These are phyloP conservation scores for Pseudocercospora vitis DNA, from an alignment of 2,329 filamentous ascomycete species.

Conservation along the genomic window DNA sequence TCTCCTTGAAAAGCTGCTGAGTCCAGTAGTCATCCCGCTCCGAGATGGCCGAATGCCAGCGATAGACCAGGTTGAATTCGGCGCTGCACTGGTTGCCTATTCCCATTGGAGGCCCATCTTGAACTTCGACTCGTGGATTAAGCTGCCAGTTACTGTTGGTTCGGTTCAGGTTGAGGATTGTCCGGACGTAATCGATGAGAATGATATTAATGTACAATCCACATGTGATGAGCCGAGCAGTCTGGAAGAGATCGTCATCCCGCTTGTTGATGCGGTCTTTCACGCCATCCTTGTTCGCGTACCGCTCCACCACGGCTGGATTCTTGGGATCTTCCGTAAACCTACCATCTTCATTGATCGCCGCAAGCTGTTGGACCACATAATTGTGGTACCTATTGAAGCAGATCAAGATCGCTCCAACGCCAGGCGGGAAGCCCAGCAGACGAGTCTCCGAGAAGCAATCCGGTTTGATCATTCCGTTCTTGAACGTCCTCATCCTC, in stretches of 20 bases:
- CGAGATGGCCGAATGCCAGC: conserved; percentile 51
- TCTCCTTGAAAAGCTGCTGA: conserved; percentile 39
- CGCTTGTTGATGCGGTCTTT: conserved; percentile 34
- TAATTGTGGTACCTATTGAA: conserved; percentile 82
- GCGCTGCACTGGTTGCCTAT: conserved; percentile 54
- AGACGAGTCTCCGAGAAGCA: conserved; percentile 67
- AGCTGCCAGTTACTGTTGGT: conserved; percentile 48
- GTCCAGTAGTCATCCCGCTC: conserved; percentile 49
- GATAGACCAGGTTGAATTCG: conserved; percentile 57
- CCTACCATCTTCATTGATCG: conserved; percentile 80
- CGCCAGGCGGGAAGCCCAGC: conserved; percentile 66
- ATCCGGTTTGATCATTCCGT: conserved; percentile 70
- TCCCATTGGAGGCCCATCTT: conserved; percentile 42
- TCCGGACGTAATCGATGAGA: conserved; percentile 55
- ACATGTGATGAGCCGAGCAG: conserved; percentile 53
- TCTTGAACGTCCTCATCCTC: conserved; percentile 61
- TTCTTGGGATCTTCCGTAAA: conserved; percentile 68
- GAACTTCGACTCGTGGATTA: conserved; percentile 44
- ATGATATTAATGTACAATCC: conserved; percentile 57
- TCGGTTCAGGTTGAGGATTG: conserved; percentile 51
- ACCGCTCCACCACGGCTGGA: conserved; percentile 33
- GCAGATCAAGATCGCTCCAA: conserved; percentile 66
- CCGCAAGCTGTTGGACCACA: conserved; percentile 72
- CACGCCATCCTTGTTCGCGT: conserved; percentile 30
- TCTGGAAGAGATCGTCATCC: conserved; percentile 54